Evolutionary conservation across 495 filamentous ascomycete species (phyloP).

Genomic region (Neurospora sp.): DNA sequence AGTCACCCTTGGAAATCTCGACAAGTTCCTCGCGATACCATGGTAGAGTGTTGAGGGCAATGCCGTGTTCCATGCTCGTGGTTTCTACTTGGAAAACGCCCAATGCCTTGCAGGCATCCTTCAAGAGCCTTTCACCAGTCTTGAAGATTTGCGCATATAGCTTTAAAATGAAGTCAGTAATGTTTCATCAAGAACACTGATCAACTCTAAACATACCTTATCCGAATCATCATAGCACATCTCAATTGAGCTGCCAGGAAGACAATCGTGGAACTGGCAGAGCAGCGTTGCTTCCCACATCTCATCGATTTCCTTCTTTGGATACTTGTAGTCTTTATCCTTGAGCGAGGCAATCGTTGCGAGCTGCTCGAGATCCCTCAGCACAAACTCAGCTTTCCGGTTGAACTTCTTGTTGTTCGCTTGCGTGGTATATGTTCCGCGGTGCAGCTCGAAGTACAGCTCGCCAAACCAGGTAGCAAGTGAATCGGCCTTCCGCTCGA

Average conservation of each 20-base stretch:
- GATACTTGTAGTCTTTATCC: constrained; percentile 67
- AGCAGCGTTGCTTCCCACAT: constrained; percentile 86
- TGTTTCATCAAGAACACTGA: constrained; percentile 5
- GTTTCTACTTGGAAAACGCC: constrained; percentile 41
- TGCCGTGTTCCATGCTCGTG: constrained; percentile 25
- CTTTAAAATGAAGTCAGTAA: constrained; percentile 19
- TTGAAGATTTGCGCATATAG: constrained; percentile 77
- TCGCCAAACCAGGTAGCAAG: constrained; percentile 97
- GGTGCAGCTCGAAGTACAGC: constrained; percentile 93
- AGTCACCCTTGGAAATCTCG: constrained; percentile 38
- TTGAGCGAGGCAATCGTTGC: constrained; percentile 75
- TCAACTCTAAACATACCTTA: constrained; percentile 34
- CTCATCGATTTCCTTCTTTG: constrained; percentile 78
- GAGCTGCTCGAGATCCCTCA: constrained; percentile 82
- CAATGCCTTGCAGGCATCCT: constrained; percentile 55
- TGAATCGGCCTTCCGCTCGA: constrained; percentile 68
- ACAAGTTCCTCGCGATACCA: constrained; percentile 72
- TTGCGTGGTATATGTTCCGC: constrained; percentile 94
- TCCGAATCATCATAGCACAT: constrained; percentile 96
- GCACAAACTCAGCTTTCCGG: constrained; percentile 68
- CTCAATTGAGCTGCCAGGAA: constrained; percentile 90
- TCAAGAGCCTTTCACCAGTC: constrained; percentile 59
- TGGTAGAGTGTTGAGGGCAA: constrained; percentile 70
- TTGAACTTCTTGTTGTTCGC: constrained; percentile 96
- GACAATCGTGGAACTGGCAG: constrained; percentile 94